These are phyloP conservation scores for Fusarium phyllophilum DNA, from an alignment of 2,329 filamentous ascomycete genomes.

Conservation along the genomic window DNA sequence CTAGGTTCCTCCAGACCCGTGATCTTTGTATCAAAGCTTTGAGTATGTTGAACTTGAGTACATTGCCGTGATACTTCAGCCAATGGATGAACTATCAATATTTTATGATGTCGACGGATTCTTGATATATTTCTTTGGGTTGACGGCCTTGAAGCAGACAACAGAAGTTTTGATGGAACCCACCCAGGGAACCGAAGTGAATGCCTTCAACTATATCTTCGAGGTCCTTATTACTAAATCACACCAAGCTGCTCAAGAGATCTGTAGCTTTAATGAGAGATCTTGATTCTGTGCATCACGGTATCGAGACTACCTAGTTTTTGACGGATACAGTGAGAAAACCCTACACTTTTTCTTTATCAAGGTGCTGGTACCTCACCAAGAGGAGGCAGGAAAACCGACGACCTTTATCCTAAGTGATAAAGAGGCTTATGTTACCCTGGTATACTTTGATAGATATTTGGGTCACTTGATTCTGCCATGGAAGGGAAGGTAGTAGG, in stretches of 20 bases:
- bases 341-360: background rate
- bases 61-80: background rate
- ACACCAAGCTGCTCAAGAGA: background rate
- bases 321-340: background rate
- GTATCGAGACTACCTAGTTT: background rate
- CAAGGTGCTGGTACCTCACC: background rate
- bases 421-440: background rate
- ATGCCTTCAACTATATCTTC: background rate
- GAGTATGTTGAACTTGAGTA: background rate
- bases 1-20: background rate
- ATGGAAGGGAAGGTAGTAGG: background rate
- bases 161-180: background rate
- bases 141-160: background rate
- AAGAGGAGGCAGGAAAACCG: background rate
- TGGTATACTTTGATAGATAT: background rate
- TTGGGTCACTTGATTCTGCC: background rate
- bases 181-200: background rate
- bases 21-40: background rate
- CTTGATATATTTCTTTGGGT: background rate
- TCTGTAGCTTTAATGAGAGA: background rate
- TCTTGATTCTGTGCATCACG: background rate
- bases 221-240: background rate
- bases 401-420: background rate
- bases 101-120: background rate
- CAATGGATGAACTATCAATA: background rate